Evolutionary conservation across 2,329 filamentous ascomycete species (phyloP), one percentile per base, ranked within the genome.

Genomic region (Fusarium coicis): DNA sequence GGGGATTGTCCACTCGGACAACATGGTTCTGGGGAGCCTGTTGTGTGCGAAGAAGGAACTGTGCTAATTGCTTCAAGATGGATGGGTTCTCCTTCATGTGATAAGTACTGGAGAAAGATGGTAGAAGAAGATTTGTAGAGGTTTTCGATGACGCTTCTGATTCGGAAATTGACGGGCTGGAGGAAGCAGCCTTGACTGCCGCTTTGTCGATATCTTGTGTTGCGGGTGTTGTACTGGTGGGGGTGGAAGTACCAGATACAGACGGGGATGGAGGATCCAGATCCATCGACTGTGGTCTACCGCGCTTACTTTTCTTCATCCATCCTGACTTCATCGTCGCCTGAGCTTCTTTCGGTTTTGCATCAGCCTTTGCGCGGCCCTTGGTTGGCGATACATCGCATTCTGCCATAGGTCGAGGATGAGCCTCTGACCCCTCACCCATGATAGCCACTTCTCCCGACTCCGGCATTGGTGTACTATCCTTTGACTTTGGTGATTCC

Each of bases 71-170:
- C 72, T 91, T 89, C n/a, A 94, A 79, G 21, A 95, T 88, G 10
- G 92, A 93, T 4, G 92, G 91, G 64, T 89, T 91, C 36, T 91
- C 87, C 72, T 90, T 90, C 82, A 90, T 85, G 37, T 81, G 87
- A 74, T 94, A 96, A 0, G 92, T 94, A 74, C 86, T 89, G 14
- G 82, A 83, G 74, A 96, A 94, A 0, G 90, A 90, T 0, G 93
- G 93, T 0, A 95, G 83, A 3, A 95, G 81, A 4, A 94, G 81
- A 70, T 95, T 95, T 2, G 87, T 84, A 4, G 87, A 79, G 6
- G 77, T 67, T 68, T 86, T 88, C 61, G 82, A 80, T 7, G 78
- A 72, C 15, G 84, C 83, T 19, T 89, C 83, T 58, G 87, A 84
- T 64, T 88, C 82, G 23, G 79, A 63, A 23, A 78, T 75, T 32